A percentile compares a stretch with the other conserved stretches of the same genome.
Evolutionary conservation across 768 basidiomycete species (phyloP).

Genomic region (Boletus rufocinnamomeus): DNA sequence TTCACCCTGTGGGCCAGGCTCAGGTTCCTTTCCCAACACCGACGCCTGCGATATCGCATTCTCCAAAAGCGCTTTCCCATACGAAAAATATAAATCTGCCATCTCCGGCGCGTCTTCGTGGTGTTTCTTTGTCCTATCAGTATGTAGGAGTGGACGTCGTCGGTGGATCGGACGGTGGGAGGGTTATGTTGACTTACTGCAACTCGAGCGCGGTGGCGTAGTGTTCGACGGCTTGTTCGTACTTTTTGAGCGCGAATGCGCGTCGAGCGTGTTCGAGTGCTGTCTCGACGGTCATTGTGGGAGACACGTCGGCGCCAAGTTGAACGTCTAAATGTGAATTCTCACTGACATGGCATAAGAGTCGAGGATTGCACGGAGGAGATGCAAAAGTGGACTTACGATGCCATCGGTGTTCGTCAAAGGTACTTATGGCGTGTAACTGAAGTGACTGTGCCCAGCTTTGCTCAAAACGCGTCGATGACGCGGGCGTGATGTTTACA

Average conservation of each 20-base stretch:
- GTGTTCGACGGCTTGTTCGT: conserved; percentile 80
- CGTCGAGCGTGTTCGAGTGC: conserved; percentile 80
- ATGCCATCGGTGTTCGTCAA: conserved; percentile 20
- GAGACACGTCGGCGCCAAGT: conserved; percentile 29
- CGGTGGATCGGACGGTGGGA: background rate
- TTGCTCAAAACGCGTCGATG: conserved; percentile 8
- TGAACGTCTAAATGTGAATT: conserved; percentile 1
- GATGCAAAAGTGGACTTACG: conserved; percentile 21
- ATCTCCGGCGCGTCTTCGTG: conserved; percentile 82
- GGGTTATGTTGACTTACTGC: conserved; percentile 54
- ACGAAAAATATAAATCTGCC: conserved; percentile 87
- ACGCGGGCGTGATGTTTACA: conserved; percentile 25
- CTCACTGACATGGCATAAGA: conserved; percentile 13
- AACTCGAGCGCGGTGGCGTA: conserved; percentile 85
- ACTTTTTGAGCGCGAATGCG: conserved; percentile 85
- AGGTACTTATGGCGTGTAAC: background rate
- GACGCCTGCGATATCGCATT: conserved; percentile 85
- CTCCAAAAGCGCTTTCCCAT: conserved; percentile 91
- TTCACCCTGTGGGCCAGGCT: conserved; percentile 47
- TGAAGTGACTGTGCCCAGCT: background rate
- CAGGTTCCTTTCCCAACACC: conserved; percentile 86
- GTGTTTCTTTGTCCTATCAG: conserved; percentile 70
- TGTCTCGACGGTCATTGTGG: conserved; percentile 46
- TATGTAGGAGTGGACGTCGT: conserved; percentile 12
- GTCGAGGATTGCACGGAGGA: too few species aligned